Conservation (phyloP, 2,329 filamentous ascomycete genomes). For the Epichloe brachyelytri region DNA sequence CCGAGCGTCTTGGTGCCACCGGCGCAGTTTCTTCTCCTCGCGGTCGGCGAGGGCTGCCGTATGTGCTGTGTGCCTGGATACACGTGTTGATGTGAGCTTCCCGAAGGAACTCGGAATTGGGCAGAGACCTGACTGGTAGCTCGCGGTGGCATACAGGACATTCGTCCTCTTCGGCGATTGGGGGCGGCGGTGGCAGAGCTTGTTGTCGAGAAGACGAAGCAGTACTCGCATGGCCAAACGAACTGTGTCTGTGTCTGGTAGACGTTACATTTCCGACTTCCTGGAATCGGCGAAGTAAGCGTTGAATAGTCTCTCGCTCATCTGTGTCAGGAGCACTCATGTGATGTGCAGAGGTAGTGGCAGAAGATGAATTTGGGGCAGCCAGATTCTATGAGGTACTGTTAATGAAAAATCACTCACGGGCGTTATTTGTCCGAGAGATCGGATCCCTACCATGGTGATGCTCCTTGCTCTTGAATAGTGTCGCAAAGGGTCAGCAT, state of each 20-base stretch:
- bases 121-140: slow-evolving; percentile 44
- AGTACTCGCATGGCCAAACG: slow-evolving; percentile 12
- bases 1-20: slow-evolving; percentile 33
- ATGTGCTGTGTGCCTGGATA: slow-evolving; percentile 41
- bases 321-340: slow-evolving; percentile 17
- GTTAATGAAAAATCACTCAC: background rate
- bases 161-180: slow-evolving; percentile 59
- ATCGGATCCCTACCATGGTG: slow-evolving; percentile 31
- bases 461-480: slow-evolving; percentile 29
- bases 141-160: slow-evolving; percentile 66
- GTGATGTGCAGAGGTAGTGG: slow-evolving; percentile 14
- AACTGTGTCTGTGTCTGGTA: slow-evolving; percentile 17
- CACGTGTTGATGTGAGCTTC: slow-evolving; percentile 47
- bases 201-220: slow-evolving; percentile 26
- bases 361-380: slow-evolving; percentile 9
- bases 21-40: slow-evolving; percentile 13
- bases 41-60: slow-evolving; percentile 23
- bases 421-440: background rate
- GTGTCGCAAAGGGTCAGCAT: slow-evolving; percentile 23
- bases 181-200: slow-evolving; percentile 30
- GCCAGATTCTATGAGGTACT: slow-evolving; percentile 6
- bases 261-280: slow-evolving; percentile 5
- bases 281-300: slow-evolving; percentile 16
- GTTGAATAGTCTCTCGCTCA: slow-evolving; percentile 20
- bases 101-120: slow-evolving; percentile 40